Percentiles rank a stretch among this genome's conserved stretches.
phyloP scores from a whole-genome alignment of 495 filamentous ascomycete species.

The Cairneyella variabilis region DNA sequence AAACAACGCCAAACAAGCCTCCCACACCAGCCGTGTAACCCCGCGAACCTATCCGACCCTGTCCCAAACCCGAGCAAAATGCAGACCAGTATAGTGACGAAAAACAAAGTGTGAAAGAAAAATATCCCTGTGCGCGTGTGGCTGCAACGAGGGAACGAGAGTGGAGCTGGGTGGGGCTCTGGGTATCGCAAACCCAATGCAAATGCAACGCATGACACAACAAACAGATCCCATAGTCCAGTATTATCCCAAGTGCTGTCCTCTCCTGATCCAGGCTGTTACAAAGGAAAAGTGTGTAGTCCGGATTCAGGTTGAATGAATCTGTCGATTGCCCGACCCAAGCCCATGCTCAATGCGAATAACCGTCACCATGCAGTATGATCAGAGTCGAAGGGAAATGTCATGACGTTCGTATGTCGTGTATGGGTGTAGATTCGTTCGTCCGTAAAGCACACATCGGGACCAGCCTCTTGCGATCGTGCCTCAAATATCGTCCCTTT shows the following conservation, averaged over 20 bases:
- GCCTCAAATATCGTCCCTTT: not conserved
- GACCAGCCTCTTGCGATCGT: not conserved
- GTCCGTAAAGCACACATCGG: not conserved
- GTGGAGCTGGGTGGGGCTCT: constrained; percentile 30
- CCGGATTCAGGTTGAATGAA: constrained; percentile 21
- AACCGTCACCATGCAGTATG: constrained; percentile 20
- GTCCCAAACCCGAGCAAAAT: no score
- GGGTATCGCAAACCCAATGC: constrained; percentile 29
- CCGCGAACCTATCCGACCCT: no score
- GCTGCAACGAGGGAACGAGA: constrained; percentile 18
- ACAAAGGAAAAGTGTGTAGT: constrained; percentile 22
- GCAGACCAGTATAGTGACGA: not conserved
- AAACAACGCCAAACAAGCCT: not conserved
- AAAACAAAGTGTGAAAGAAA: constrained; percentile 1
- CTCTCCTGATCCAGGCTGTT: constrained; percentile 17
- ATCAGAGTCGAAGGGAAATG: constrained; percentile 1
- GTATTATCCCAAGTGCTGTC: not conserved
- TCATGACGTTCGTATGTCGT: constrained; percentile 14
- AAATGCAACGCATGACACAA: constrained; percentile 21
- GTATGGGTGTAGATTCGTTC: not conserved
- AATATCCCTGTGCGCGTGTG: not conserved
- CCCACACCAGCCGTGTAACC: no score
- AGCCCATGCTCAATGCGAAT: constrained; percentile 13
- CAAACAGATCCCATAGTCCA: constrained; percentile 1
- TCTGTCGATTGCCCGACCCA: no score